Evolutionary conservation across 148 eudicot species (phyloP), one percentile per base, ranked within the genome.

Genomic region (Cornus kousa): DNA sequence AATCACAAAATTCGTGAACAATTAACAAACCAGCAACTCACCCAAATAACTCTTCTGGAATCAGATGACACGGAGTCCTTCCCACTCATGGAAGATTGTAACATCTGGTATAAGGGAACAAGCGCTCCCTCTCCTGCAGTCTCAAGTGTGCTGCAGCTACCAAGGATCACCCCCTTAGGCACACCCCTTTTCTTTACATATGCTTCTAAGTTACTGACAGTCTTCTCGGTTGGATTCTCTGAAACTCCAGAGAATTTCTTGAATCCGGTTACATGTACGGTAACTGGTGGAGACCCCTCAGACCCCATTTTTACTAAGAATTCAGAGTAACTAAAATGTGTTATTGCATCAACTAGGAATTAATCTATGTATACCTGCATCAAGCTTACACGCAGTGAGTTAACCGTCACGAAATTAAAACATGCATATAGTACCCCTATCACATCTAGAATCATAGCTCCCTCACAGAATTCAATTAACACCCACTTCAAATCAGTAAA

Each of bases 81-180:
- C 71, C 43, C 79, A 48, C 72, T 82, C 53, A 94, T 59, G 40
- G 91, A 85, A 74, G 95, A 86, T 76, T 94, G 90, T 84, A 96
- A 82, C 7, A 88, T 91, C 87, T 94, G 95, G 78, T 96, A 91
- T 59, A 96, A 93, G 2, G 97, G 87, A 75, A 77, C 90, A 71
- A 91, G 81, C 16, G 98, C 98, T 74, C 99, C 99, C 14, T 96
- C 91, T 73, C 98, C 99, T 43, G 99, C 99, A 72, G 98, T 88
- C 76, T 96, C 99, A 33, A 96, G 97, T 86, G 94, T 79, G 77
- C 80, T 91, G 85, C 99, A 96, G 89, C 89, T 91, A 43, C 99
- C 99, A 68, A 96, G 88, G 78, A 76, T 87, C 81, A 94, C 32
- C 84, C 98, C 95, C 83, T 92, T 87, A 7, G 98, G 93, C 72